phyloP scores from a whole-genome alignment of 768 basidiomycete genomes.

The Bullera alba region DNA sequence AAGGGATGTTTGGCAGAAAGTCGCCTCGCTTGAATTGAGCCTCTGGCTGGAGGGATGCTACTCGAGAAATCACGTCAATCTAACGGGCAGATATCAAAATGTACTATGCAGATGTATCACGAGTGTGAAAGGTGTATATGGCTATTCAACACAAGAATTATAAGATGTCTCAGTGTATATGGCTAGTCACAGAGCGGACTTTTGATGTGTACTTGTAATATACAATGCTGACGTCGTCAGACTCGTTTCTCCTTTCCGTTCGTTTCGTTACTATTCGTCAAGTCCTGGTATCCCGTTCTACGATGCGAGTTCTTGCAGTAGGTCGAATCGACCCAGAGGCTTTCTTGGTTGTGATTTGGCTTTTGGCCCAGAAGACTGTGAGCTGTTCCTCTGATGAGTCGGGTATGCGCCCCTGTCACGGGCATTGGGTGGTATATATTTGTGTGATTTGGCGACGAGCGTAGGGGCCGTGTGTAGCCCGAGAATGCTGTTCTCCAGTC shows the following conservation, averaged over 20 bases:
- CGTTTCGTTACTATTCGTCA: no score
- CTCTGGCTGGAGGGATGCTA: neutral
- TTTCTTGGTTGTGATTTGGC: neutral
- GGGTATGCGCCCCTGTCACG: neutral
- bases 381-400: neutral
- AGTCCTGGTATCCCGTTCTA: no score
- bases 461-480: conserved; percentile 1
- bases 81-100: neutral
- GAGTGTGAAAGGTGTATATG: neutral
- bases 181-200: neutral
- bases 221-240: no score
- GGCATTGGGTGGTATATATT: neutral
- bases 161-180: neutral
- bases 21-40: neutral
- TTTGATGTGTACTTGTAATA: neutral
- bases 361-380: neutral
- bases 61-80: neutral
- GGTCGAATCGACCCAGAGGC: no score
- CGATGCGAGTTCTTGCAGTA: no score
- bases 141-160: neutral
- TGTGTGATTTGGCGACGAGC: neutral
- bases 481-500: neutral
- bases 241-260: no score
- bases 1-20: conserved; percentile 11
- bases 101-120: neutral